A percentile compares a stretch with the other conserved stretches of the same genome.
Conservation (phyloP, 2,329 filamentous ascomycete species). For the Rasamsonia emersonii region DNA sequence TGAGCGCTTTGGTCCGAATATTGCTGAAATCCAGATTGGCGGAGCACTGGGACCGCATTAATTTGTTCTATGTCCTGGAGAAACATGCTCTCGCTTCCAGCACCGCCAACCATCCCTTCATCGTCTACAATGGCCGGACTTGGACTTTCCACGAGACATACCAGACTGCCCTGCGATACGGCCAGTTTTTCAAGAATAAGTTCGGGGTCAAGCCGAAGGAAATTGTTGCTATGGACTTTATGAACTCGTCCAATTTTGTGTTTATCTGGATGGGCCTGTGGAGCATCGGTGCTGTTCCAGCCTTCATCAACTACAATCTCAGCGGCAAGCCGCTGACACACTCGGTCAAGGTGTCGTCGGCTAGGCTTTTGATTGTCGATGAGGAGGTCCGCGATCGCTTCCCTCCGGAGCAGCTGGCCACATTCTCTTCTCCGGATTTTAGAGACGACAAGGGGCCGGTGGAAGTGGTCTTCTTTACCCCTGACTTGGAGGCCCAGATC, state of each 20-base stretch:
- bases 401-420: slow-evolving; percentile 30
- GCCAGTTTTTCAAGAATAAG: slow-evolving; percentile 60
- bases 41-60: slow-evolving; percentile 54
- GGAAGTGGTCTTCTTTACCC: slow-evolving; percentile 54
- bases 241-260: slow-evolving; percentile 70
- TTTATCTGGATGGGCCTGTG: slow-evolving; percentile 71
- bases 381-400: slow-evolving; percentile 51
- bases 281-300: slow-evolving; percentile 73
- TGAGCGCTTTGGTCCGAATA: slow-evolving; percentile 47
- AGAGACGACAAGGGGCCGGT: slow-evolving; percentile 39
- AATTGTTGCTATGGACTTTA: slow-evolving; percentile 71
- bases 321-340: slow-evolving; percentile 62
- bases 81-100: slow-evolving; percentile 52
- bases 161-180: slow-evolving; percentile 61
- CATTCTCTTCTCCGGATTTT: slow-evolving; percentile 32
- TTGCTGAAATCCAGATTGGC: slow-evolving; percentile 37
- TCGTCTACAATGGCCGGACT: slow-evolving; percentile 59
- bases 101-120: slow-evolving; percentile 41
- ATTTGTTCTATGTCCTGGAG: slow-evolving; percentile 69
- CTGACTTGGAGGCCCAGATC: slow-evolving; percentile 49
- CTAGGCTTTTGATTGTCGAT: slow-evolving; percentile 63
- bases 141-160: slow-evolving; percentile 74
- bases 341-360: slow-evolving; percentile 60
- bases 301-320: slow-evolving; percentile 84
- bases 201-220: slow-evolving; percentile 60